Base-by-base conservation (phyloP, 1,139 yeast species). In the Martiniozyma asiatica region DNA sequence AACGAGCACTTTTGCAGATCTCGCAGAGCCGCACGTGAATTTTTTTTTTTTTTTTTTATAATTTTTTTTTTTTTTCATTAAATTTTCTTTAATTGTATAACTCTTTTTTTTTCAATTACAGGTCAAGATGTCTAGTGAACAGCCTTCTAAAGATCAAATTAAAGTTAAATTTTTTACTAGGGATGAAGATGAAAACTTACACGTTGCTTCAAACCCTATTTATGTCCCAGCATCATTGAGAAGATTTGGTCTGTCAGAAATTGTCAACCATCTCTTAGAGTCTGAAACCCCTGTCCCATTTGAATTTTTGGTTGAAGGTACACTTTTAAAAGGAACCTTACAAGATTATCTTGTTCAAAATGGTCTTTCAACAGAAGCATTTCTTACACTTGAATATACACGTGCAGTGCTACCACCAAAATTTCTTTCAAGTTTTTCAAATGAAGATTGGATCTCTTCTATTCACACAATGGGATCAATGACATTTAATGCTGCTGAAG, bases 391-490 rank as follows among this genome's bases (percentile, higher is more conserved):
- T 34, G 98, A 89, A 51, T 89, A 89, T 57, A 84, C 95, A 12
- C 68, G 94, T 43, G 87, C 95, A 1, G 81, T 87, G 26, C 66
- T 87, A 35, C 98, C 98, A 14, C 99, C 99, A 10, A 75, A 89
- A 24, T 87, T 73, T 50, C 63, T 85, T 41, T 85, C 94, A 8
- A 77, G 94, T 29, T 89, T 77, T 56, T 72, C 77, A 46, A 87
- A 87, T 49, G 95, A 87, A 41, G 99, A 89, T 56, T 89, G 99
- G 99, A 73, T 92, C 20, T 80, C 95, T 8, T 68, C 93, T 1
- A 66, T 87, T 26, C 73, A 73, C 47, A 56, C 74, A 20, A 55
- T 60, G 38, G 45, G 42, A 14, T 48, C 59, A 7, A 42, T 43
- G 35, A 50, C 58, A 14, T 32, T 43, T 12, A 35, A 48, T 4